Evolutionary conservation across 2,329 filamentous ascomycete species (phyloP).

Genomic region (Trichoderma koningiopsis): DNA sequence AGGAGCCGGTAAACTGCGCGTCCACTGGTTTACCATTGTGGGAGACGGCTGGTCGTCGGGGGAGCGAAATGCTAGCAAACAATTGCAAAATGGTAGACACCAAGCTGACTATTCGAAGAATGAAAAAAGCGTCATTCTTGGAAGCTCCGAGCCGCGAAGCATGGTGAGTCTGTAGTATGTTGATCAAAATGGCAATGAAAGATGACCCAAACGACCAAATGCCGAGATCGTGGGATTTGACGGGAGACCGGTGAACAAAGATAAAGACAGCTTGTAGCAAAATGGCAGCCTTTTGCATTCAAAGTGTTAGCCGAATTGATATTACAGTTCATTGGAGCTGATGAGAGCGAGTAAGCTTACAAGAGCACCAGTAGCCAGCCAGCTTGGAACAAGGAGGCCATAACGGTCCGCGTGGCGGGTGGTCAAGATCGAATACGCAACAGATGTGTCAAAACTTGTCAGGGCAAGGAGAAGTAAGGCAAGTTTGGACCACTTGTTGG

Average conservation of each 20-base stretch:
- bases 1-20: conserved; percentile 61
- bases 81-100: conserved; percentile 48
- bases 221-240: conserved; percentile 57
- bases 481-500: conserved; percentile 59
- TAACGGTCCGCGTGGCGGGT: conserved; percentile 43
- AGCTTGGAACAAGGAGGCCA: conserved; percentile 55
- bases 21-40: conserved; percentile 63
- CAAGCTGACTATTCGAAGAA: conserved; percentile 50
- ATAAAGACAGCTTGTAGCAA: conserved; percentile 55
- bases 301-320: not conserved
- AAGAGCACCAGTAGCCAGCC: conserved; percentile 64
- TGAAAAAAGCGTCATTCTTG: conserved; percentile 47
- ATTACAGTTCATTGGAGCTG: not conserved
- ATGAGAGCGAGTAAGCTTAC: conserved; percentile 49
- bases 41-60: conserved; percentile 69
- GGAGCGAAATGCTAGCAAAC: conserved; percentile 57
- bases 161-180: conserved; percentile 49
- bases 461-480: conserved; percentile 56
- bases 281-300: conserved; percentile 48
- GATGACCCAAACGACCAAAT: conserved; percentile 54
- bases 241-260: conserved; percentile 51
- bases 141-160: conserved; percentile 37
- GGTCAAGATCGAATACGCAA: conserved; percentile 58
- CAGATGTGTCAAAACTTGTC: conserved; percentile 56
- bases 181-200: conserved; percentile 46